Percentiles rank a stretch among this genome's conserved stretches.
phyloP scores from a whole-genome alignment of 352 stramenopile species.

The Phytophthora brassicae region DNA sequence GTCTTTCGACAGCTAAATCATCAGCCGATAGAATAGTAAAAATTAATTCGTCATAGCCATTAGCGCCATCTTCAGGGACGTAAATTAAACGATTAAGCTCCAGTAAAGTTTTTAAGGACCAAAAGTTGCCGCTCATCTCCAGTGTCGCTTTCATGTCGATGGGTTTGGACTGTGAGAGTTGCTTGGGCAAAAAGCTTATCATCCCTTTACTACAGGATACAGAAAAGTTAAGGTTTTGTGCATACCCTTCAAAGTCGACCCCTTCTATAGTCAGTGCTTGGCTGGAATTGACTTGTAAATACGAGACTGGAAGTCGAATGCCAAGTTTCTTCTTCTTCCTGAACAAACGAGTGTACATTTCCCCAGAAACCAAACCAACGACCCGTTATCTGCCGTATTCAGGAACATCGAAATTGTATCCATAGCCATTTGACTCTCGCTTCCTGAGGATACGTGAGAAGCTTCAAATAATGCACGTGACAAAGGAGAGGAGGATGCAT shows the following conservation, averaged over 20 bases:
- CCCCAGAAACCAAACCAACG: slow-evolving; percentile 12
- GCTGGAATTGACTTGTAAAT: slow-evolving; percentile 9
- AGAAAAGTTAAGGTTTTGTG: slow-evolving; percentile 10
- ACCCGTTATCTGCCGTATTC: slow-evolving; percentile 4
- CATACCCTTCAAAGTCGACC: slow-evolving; percentile 18
- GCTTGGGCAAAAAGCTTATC: slow-evolving; percentile 9
- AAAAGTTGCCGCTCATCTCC: slow-evolving; percentile 13
- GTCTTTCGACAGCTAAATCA: slow-evolving; percentile 3
- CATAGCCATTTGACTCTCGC: neutral
- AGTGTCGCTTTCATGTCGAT: neutral
- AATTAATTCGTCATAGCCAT: slow-evolving; percentile 15
- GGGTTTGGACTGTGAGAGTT: neutral
- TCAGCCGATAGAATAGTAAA: slow-evolving; percentile 17
- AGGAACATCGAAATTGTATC: slow-evolving; percentile 23
- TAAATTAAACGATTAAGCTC: slow-evolving; percentile 10
- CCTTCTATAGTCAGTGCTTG: slow-evolving; percentile 8
- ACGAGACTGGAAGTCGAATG: slow-evolving; percentile 21
- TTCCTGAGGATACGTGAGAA: slow-evolving; percentile 3
- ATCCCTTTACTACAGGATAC: slow-evolving; percentile 8
- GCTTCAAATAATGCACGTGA: slow-evolving; percentile 1
- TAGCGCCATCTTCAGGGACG: slow-evolving; percentile 3
- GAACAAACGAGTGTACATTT: neutral
- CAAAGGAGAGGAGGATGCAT: neutral
- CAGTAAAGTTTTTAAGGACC: slow-evolving; percentile 5
- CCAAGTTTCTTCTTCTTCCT: slow-evolving; percentile 12